These are phyloP conservation scores for Leccinum fibrillosum DNA, from an alignment of 768 basidiomycete genomes.

Conservation along the genomic window DNA sequence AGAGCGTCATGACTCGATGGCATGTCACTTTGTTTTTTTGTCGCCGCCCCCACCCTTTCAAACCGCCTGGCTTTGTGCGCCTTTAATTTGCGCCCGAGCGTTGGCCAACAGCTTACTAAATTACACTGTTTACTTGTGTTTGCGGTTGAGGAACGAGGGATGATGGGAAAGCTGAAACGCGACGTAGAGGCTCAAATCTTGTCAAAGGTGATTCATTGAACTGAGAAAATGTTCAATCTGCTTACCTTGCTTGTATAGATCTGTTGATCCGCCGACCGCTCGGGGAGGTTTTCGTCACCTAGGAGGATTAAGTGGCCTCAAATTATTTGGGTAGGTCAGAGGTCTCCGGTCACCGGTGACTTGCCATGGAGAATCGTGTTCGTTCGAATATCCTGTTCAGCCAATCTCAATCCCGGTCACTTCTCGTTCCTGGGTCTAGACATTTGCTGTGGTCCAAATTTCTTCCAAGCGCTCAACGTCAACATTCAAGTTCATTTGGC, in stretches of 20 bases:
- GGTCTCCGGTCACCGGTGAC: too few relatives aligned
- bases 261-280: not conserved
- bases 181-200: not conserved
- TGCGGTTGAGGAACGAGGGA: not conserved
- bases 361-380: not conserved
- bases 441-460: too few relatives aligned
- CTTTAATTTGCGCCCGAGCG: not conserved
- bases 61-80: not conserved
- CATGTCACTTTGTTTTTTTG: not conserved
- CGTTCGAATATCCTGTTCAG: not conserved
- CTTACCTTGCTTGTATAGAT: too few relatives aligned
- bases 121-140: not conserved
- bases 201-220: not conserved
- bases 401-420: too few relatives aligned
- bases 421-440: too few relatives aligned
- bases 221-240: not conserved
- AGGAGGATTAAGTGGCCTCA: not conserved
- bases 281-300: not conserved
- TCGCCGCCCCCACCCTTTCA: not conserved
- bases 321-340: not conserved
- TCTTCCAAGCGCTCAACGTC: too few relatives aligned
- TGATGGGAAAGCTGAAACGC: not conserved
- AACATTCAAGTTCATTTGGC: too few relatives aligned
- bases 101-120: not conserved
- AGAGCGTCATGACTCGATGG: not conserved